Percentiles rank a stretch among this genome's conserved stretches.
These are phyloP conservation scores for Ottelia alismoides DNA, from an alignment of 106 monocot genomes.

Conservation along the genomic window DNA sequence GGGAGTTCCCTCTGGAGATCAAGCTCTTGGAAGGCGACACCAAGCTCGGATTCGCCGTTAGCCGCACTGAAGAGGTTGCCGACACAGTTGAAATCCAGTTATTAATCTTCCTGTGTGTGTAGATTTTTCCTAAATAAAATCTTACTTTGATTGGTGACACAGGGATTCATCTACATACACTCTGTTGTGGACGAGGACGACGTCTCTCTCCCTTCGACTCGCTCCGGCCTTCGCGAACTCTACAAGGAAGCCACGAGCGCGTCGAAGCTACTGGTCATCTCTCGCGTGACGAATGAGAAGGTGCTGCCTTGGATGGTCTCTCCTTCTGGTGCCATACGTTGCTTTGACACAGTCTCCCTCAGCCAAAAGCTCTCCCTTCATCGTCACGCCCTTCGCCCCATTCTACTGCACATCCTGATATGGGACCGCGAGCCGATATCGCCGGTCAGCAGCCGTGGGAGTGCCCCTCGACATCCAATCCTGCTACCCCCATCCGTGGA, in stretches of 20 bases:
- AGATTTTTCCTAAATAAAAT: too few species aligned
- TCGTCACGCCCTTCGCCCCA: constrained; percentile 46
- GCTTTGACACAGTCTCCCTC: constrained; percentile 72
- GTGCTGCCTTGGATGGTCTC: constrained; percentile 73
- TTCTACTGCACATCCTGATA: constrained; percentile 53
- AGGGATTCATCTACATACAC: constrained; percentile 73
- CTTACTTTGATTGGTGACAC: constrained; percentile 1
- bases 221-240: constrained; percentile 49
- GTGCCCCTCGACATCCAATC: background rate
- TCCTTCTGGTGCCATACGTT: constrained; percentile 46
- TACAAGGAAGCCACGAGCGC: constrained; percentile 41
- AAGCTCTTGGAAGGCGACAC: constrained; percentile 52
- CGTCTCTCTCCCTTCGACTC: constrained; percentile 24
- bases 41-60: constrained; percentile 63
- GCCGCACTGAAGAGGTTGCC: constrained; percentile 70
- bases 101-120: too few species aligned
- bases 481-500: background rate
- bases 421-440: constrained; percentile 30
- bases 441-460: background rate
- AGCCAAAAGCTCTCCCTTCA: constrained; percentile 77
- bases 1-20: constrained; percentile 50
- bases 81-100: too few species aligned
- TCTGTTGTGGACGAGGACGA: constrained; percentile 54
- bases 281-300: constrained; percentile 56
- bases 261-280: constrained; percentile 50